Percentiles rank a stretch among this genome's conserved stretches.
Evolutionary conservation across 2,329 filamentous ascomycete genomes (phyloP).

Genomic region (Penicillium sp.): DNA sequence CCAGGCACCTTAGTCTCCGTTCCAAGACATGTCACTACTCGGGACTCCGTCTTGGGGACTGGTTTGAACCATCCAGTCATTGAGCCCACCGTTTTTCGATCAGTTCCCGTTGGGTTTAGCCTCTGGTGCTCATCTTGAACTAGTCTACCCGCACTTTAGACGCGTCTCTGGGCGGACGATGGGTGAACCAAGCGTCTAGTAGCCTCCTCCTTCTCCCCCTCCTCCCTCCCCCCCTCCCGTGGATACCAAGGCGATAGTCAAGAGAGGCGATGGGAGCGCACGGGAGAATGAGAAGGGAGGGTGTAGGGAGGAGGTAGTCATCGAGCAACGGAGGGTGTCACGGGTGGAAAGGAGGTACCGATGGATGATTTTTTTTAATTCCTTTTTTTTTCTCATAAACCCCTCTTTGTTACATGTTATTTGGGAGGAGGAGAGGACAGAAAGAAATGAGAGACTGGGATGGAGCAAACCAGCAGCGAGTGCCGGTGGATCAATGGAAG

Average conservation of each 20-base stretch:
- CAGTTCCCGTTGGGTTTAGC: slow-evolving; percentile 1
- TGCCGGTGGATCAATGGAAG: not conserved
- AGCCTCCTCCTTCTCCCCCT: too few species aligned
- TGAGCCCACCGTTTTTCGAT: slow-evolving; percentile 1
- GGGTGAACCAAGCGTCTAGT: slow-evolving; percentile 31
- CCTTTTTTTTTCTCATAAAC: too few species aligned
- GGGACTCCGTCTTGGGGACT: not conserved
- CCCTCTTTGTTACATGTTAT: too few species aligned
- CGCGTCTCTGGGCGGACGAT: slow-evolving; percentile 17
- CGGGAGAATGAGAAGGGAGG: too few species aligned
- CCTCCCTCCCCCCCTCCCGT: slow-evolving; percentile 13
- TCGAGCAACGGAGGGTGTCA: slow-evolving; percentile 6
- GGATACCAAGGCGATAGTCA: slow-evolving; percentile 28
- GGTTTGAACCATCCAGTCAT: not conserved
- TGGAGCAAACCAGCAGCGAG: not conserved
- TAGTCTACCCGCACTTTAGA: slow-evolving; percentile 34
- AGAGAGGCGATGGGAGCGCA: slow-evolving; percentile 10
- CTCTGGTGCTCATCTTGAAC: slow-evolving; percentile 12
- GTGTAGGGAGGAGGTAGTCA: too few species aligned
- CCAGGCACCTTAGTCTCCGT: slow-evolving; percentile 2
- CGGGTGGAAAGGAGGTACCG: not conserved
- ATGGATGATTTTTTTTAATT: too few species aligned
- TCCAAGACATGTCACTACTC: slow-evolving; percentile 2
- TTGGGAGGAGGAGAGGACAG: not conserved
- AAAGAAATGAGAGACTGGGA: not conserved